Evolutionary conservation across 2,329 filamentous ascomycete species (phyloP).

Genomic region (Ceratocystis lukuohia): DNA sequence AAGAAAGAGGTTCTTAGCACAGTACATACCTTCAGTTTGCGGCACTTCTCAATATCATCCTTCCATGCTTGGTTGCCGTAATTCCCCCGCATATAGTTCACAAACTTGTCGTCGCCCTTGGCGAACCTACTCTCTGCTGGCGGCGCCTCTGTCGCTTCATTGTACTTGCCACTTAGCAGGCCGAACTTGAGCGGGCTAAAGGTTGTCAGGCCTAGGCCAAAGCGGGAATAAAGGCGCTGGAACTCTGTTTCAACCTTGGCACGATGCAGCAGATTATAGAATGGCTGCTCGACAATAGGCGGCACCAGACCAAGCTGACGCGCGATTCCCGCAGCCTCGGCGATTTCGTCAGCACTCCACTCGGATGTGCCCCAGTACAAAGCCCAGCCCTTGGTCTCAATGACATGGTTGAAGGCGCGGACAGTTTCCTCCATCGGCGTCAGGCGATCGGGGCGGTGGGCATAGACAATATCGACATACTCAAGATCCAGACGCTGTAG

Average conservation of each 20-base stretch:
- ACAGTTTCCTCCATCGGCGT: conserved; percentile 61
- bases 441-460: conserved; percentile 52
- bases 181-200: conserved; percentile 47
- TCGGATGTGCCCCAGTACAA: conserved; percentile 63
- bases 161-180: conserved; percentile 54
- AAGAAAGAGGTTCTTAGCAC: neutral
- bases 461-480: conserved; percentile 56
- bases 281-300: conserved; percentile 53
- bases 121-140: conserved; percentile 46
- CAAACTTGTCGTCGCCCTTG: conserved; percentile 44
- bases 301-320: conserved; percentile 47
- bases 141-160: conserved; percentile 35
- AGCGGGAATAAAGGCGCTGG: conserved; percentile 44
- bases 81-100: conserved; percentile 35
- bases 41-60: conserved; percentile 34
- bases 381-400: conserved; percentile 41
- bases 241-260: conserved; percentile 52
- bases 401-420: conserved; percentile 50
- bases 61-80: conserved; percentile 46
- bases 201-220: conserved; percentile 47
- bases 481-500: conserved; percentile 43
- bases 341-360: conserved; percentile 56
- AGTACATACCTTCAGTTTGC: conserved; percentile 26
- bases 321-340: conserved; percentile 38
- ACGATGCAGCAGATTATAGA: conserved; percentile 51